These are phyloP conservation scores for Cladosporium cucumerinum DNA, from an alignment of 2,329 filamentous ascomycete species.

Conservation along the genomic window DNA sequence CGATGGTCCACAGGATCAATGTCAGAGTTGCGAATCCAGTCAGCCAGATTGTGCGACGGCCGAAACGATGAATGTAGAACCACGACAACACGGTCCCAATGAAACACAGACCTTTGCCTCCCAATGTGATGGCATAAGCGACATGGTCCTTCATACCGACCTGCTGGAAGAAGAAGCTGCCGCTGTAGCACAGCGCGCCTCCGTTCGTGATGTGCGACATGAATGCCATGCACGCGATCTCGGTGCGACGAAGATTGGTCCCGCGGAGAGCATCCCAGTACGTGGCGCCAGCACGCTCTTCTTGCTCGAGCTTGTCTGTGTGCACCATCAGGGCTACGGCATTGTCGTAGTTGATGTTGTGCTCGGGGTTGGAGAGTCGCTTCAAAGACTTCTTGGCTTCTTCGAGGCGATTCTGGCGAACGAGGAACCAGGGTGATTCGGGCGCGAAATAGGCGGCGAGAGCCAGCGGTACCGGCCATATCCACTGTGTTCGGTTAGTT, in stretches of 20 bases:
- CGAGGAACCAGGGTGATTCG: conserved; percentile 26
- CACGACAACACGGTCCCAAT: conserved; percentile 25
- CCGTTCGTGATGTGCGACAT: conserved; percentile 36
- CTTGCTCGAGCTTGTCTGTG: conserved; percentile 37
- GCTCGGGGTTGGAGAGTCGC: conserved; percentile 23
- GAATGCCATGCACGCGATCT: conserved; percentile 41
- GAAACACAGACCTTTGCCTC: conserved; percentile 23
- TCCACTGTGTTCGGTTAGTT: conserved; percentile 36
- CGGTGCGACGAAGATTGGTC: conserved; percentile 45
- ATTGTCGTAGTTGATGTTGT: conserved; percentile 28
- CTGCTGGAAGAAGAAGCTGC: conserved; percentile 39
- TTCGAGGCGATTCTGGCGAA: conserved; percentile 21
- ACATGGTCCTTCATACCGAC: conserved; percentile 35
- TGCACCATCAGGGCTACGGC: conserved; percentile 39
- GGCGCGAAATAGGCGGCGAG: conserved; percentile 24
- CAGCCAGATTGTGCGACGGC: conserved; percentile 39
- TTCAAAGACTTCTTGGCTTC: conserved; percentile 19
- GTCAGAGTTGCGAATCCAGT: conserved; percentile 19
- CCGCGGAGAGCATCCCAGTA: conserved; percentile 40
- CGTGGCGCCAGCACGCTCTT: conserved; percentile 27
- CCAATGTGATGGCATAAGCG: conserved; percentile 37
- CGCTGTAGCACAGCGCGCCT: conserved; percentile 34
- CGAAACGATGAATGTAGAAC: conserved; percentile 34
- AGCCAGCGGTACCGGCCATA: conserved; percentile 36
- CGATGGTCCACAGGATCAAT: conserved; percentile 6